Evolutionary conservation across 352 stramenopile genomes (phyloP), one percentile per base, ranked within the genome.

Genomic region (Phytophthora vignae): DNA sequence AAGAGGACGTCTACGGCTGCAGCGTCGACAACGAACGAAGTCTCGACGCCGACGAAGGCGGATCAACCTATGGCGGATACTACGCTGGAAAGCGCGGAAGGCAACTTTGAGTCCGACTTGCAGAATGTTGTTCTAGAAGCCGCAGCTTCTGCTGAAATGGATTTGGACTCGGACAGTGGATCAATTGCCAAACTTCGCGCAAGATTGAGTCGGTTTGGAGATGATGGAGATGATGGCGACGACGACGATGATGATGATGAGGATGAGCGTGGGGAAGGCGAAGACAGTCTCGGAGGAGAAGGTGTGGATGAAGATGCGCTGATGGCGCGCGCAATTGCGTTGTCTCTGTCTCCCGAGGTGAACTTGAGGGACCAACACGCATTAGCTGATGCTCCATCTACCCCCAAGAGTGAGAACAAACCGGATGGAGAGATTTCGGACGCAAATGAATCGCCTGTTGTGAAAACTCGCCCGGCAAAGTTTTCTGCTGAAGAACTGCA

Each of bases 251-350:
- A 89, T 5, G 77, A 89, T 5, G 84, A 91, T 0, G 78, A 88
- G 42, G 71, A 84, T 50, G 69, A 83, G 25, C 73, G 73, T 57
- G 76, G 74, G 46, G 76, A 88, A 64, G 84, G 80, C 38, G 77
- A 74, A 19, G 77, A 77, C 7, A 88, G 76, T 40, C 74, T 81
- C 52, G 78, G 79, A 17, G 83, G 83, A 61, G 87, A 93, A 83
- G 87, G 84, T 5, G 85, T 94, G 25, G 90, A 97, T 68, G 90
- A 97, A 82, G 90, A 97, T 59, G 90, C 86, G 12, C 67, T 97
- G n/a, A 97, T 97, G 90, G 90, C 90, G 15, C 81, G 89, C 55
- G 90, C 90, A 33, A 97, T 97, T 46, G 90, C 90, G 5, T 76
- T 97, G n/a, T 97, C 90, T 7, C 71, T 97, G 4, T 97, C 90